A percentile compares a stretch with the other conserved stretches of the same genome.
These are phyloP conservation scores for Vitis cinerea DNA, from an alignment of 164 flowering plant species.

Conservation along the genomic window DNA sequence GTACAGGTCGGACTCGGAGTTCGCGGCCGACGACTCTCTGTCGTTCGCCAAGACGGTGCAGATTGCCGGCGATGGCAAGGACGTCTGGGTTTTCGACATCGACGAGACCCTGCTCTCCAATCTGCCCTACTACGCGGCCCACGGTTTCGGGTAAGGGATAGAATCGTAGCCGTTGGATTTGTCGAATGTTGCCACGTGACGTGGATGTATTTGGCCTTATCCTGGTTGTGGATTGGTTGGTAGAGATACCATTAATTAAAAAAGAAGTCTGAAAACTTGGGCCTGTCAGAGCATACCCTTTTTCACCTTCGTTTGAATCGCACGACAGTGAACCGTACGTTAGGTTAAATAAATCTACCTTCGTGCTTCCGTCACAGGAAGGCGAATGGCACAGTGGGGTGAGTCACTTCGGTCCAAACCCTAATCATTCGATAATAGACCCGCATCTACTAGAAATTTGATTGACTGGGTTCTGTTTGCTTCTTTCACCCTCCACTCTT, in stretches of 20 bases:
- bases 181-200: background rate
- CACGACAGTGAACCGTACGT: no score
- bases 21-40: constrained; percentile 42
- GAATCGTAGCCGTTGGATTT: constrained; percentile 8
- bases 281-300: no score
- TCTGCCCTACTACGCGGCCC: constrained; percentile 54
- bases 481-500: no score
- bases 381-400: no score
- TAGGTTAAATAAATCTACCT: no score
- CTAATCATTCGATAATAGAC: no score
- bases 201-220: background rate
- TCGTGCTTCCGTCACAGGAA: no score
- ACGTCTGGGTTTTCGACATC: constrained; percentile 86
- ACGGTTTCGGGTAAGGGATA: constrained; percentile 64
- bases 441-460: no score
- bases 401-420: no score
- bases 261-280: no score
- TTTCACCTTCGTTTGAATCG: no score
- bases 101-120: constrained; percentile 88
- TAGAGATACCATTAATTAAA: background rate
- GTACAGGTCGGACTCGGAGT: constrained; percentile 54
- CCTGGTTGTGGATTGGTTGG: background rate
- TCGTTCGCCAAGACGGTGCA: constrained; percentile 42
- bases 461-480: no score
- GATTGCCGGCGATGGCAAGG: constrained; percentile 59